phyloP scores from a whole-genome alignment of 306 rosid genomes.

The Sicyos edulis region DNA sequence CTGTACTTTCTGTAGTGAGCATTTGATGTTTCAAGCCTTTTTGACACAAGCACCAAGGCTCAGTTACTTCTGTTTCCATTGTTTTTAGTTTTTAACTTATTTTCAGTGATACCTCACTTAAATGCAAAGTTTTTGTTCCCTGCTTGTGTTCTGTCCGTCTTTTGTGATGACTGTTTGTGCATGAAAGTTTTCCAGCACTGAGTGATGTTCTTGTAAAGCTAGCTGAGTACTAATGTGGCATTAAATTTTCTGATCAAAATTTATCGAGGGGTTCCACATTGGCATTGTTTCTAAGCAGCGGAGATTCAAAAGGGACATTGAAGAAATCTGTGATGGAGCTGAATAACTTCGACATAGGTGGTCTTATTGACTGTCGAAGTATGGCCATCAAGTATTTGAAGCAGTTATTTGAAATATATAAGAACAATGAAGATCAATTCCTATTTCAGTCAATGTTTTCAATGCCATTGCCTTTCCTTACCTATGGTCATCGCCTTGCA shows the following conservation, averaged over 20 bases:
- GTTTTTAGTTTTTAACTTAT: neutral
- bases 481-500: too few species aligned
- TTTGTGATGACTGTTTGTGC: neutral
- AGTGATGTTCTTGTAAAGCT: too few species aligned
- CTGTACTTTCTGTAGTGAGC: neutral
- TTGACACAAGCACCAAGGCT: neutral
- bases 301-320: slow-evolving; percentile 15
- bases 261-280: slow-evolving; percentile 14
- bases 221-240: neutral
- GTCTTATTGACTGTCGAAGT: slow-evolving; percentile 23
- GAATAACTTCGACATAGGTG: slow-evolving; percentile 6
- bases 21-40: neutral
- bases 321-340: slow-evolving; percentile 21
- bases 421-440: slow-evolving; percentile 8
- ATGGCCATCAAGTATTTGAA: slow-evolving; percentile 14
- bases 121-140: neutral
- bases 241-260: neutral
- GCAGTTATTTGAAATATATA: slow-evolving; percentile 20
- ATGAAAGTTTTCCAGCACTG: neutral
- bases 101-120: neutral
- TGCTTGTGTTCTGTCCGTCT: slow-evolving; percentile 5
- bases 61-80: neutral
- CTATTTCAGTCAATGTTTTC: neutral
- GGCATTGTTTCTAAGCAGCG: slow-evolving; percentile 18
- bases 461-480: too few species aligned